Base-by-base conservation (phyloP, 169 alveolate species). In the Theileria equi region DNA sequence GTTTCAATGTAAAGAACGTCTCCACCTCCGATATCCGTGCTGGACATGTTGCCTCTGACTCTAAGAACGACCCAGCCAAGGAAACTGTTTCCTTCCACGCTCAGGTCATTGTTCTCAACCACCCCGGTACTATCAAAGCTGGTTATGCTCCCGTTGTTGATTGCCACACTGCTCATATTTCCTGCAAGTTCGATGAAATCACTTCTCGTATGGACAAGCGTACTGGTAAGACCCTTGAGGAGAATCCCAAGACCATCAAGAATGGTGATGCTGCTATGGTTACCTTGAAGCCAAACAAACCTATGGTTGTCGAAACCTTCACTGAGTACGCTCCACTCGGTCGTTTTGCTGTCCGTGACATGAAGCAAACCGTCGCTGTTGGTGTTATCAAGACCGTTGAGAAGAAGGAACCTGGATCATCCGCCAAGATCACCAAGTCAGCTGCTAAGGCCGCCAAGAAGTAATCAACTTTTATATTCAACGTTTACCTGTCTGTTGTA, bases 291-390 rank as follows among this genome's bases (percentile, higher is more conserved):
- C 99, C 99, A 38, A 84, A 87, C 84, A 96, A 95, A 88, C 98
- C 99, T 55, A 89, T 97, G 94, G 93, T 93, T 68, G 97, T 94
- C 68, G 99, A 97, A 81, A 80, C 97, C 43, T 96, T 96, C 91
- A 79, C 96, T 17, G 97, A 94, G 72, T 96, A 95, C 81, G 97
- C 99, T 60, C 99, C 99, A 25, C 95, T 97, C 36, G 99, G 99
- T 38, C 95, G 99, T 87, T 97, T 96, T 83, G 99, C 98, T 58
- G 97, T 97, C 49, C 92, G 99, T 82, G 99, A 96, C 91, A 95
- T 96, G 99, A 95, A 93, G 88, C 95, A 94, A 81, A 97, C 99
- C 40, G 98, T 96, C 76, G 99, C 99, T 38, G 99, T 97, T 68
- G 99, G 99, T 67, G 98, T 96, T 55, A 95, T 97, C 86, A 95